These are phyloP conservation scores for Phaseolus lunatus DNA, from an alignment of 306 rosid species.

Conservation along the genomic window DNA sequence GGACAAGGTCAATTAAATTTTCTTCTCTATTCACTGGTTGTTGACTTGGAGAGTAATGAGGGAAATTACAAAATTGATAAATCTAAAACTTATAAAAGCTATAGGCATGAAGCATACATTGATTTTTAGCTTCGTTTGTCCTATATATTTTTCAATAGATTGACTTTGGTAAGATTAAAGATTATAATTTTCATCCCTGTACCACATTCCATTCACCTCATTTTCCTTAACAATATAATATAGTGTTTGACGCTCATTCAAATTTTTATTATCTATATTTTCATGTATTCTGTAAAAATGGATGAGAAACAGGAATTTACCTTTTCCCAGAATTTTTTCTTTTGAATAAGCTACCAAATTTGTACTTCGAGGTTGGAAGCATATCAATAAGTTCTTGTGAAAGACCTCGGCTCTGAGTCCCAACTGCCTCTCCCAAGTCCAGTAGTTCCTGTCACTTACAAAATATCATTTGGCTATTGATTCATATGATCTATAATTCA, in stretches of 20 bases:
- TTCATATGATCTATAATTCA: slow-evolving; percentile 34
- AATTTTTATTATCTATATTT: background rate
- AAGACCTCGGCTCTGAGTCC: slow-evolving; percentile 88
- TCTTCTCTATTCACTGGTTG: background rate
- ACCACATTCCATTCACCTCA: slow-evolving; percentile 15
- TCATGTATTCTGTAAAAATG: background rate
- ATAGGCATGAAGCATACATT: slow-evolving; percentile 12
- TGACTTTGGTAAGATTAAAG: background rate
- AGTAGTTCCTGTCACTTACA: slow-evolving; percentile 70
- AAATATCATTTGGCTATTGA: slow-evolving; percentile 14
- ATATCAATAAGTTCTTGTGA: slow-evolving; percentile 75
- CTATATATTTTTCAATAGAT: slow-evolving; percentile 14
- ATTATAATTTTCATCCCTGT: background rate
- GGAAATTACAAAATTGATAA: slow-evolving; percentile 1
- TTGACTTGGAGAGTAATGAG: background rate
- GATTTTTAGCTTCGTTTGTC: background rate
- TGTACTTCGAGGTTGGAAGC: slow-evolving; percentile 82
- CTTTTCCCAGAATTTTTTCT: slow-evolving; percentile 73
- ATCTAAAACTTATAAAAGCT: slow-evolving; percentile 12
- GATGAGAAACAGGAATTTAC: slow-evolving; percentile 48
- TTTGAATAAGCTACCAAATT: slow-evolving; percentile 73
- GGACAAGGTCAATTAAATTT: background rate
- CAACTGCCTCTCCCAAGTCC: slow-evolving; percentile 89
- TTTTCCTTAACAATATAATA: background rate
- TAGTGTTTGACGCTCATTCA: background rate